Percentiles rank a stretch among this genome's conserved stretches.
Evolutionary conservation across 108 stramenopile genomes (phyloP).

Genomic region (Cylindrotheca fusiformis): DNA sequence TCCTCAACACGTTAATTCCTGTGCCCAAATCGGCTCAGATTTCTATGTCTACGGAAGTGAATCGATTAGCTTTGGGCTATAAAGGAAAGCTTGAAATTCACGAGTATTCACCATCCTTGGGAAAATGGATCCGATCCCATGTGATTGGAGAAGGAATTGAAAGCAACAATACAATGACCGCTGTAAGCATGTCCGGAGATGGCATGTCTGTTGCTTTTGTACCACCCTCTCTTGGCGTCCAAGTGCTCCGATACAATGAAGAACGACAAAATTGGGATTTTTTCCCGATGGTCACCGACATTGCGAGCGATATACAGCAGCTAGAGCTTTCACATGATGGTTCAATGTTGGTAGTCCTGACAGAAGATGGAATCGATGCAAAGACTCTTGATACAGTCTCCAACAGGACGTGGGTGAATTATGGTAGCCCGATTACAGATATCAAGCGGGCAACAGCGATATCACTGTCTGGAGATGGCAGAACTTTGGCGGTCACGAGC

Average conservation of each 20-base stretch:
- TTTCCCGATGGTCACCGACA: not conserved
- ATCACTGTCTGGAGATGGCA: slow-evolving; percentile 8
- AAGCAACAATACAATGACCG: not conserved
- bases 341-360: not conserved
- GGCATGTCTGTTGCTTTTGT: not conserved
- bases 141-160: not conserved
- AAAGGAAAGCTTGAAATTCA: not conserved
- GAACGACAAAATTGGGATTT: not conserved
- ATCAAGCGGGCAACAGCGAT: not conserved
- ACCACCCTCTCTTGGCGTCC: not conserved
- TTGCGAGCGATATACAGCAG: not conserved
- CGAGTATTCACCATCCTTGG: not conserved
- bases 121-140: not conserved
- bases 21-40: not conserved
- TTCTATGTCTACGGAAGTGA: not conserved
- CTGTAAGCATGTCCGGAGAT: not conserved
- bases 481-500: not conserved
- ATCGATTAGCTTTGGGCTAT: not conserved
- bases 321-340: not conserved
- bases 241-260: too few species aligned
- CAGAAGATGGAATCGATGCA: not conserved
- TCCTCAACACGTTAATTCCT: not conserved
- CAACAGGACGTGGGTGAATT: not conserved
- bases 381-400: not conserved
- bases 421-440: not conserved